Evolutionary conservation across 140 eudicot species (phyloP).

Genomic region (Bidens hawaiensis): DNA sequence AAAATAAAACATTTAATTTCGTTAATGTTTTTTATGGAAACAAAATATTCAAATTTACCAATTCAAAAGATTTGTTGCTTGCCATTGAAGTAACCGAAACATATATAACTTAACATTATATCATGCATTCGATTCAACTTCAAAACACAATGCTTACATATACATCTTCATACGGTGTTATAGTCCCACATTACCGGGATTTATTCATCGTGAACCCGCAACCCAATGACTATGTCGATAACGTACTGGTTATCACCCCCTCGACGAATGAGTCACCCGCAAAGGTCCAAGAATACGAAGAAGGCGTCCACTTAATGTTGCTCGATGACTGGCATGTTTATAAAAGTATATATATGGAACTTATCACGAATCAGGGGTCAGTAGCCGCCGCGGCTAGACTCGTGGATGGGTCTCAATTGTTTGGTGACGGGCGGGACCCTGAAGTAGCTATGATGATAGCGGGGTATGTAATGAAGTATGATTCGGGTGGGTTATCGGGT

Average conservation of each 20-base stretch:
- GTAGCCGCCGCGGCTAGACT: background rate
- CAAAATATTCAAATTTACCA: background rate
- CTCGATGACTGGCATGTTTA: background rate
- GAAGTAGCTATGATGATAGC: background rate
- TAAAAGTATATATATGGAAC: background rate
- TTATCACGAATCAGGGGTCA: background rate
- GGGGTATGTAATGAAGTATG: background rate
- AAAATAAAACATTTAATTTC: too few species aligned
- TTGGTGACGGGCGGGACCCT: background rate
- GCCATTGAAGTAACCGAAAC: background rate
- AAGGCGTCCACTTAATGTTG: background rate
- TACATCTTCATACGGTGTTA: constrained; percentile 12
- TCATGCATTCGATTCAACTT: constrained; percentile 1
- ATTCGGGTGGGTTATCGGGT: background rate
- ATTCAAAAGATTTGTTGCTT: background rate
- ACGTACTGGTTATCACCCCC: background rate
- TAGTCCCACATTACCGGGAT: background rate
- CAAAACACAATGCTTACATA: background rate
- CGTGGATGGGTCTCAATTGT: background rate
- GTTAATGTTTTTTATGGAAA: too few species aligned
- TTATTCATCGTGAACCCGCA: background rate
- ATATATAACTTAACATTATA: background rate
- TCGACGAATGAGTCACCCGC: background rate
- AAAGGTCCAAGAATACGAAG: background rate
- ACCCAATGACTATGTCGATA: background rate